A percentile compares a stretch with the other conserved stretches of the same genome.
Evolutionary conservation across 139 green algal genomes (phyloP).

Genomic region (Limnomonas spitsbergensis): DNA sequence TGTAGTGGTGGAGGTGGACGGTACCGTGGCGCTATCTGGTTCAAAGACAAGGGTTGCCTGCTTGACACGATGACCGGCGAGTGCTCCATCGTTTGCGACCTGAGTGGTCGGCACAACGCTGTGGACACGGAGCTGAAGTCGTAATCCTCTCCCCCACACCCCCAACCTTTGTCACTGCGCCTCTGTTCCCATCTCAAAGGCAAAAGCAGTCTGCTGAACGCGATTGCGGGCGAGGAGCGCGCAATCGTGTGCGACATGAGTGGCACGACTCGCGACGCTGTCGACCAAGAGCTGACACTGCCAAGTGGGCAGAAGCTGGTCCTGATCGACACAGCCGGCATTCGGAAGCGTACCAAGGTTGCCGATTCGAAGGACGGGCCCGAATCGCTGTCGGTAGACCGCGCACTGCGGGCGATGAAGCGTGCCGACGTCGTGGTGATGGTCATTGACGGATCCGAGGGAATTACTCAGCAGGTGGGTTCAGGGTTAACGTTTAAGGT

Average conservation of each 20-base stretch:
- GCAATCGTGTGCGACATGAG: constrained; percentile 90
- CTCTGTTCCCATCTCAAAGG: too few relatives aligned
- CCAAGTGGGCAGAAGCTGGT: constrained; percentile 64
- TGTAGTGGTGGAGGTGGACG: too few relatives aligned
- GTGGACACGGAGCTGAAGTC: too few relatives aligned
- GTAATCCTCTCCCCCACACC: too few relatives aligned
- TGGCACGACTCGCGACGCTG: constrained; percentile 92
- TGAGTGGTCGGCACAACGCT: too few relatives aligned
- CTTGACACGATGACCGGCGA: too few relatives aligned
- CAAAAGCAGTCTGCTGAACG: constrained; percentile 92
- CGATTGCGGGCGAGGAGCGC: constrained; percentile 81
- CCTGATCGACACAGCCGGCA: constrained; percentile 96
- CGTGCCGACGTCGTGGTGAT: constrained; percentile 87
- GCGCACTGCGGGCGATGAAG: constrained; percentile 78
- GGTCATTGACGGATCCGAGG: constrained; percentile 83
- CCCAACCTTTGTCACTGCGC: too few relatives aligned
- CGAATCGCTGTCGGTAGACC: constrained; percentile 79
- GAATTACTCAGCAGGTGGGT: constrained; percentile 76
- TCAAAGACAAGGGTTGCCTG: too few relatives aligned
- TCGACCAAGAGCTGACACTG: constrained; percentile 80
- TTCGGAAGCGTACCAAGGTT: constrained; percentile 70
- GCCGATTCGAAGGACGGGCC: constrained; percentile 57
- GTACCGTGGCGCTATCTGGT: too few relatives aligned
- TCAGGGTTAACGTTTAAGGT: not conserved
- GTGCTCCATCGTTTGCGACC: too few relatives aligned